Conservation (phyloP, 2,329 filamentous ascomycete species). For the Ophiocordyceps robertsii region DNA sequence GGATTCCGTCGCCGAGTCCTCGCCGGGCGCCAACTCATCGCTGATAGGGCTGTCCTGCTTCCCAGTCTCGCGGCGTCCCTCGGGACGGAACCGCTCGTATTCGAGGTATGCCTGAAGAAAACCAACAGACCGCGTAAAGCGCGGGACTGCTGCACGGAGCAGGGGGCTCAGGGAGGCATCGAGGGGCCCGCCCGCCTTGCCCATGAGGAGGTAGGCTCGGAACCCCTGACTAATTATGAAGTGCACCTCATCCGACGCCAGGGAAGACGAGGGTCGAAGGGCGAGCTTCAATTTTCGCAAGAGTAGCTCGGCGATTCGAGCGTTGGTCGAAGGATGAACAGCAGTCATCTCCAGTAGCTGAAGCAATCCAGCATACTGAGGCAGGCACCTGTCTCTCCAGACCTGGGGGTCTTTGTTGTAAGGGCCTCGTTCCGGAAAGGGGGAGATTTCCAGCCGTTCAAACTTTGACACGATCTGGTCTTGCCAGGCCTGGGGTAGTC, state of each 20-base stretch:
- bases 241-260: conserved; percentile 48
- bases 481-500: conserved; percentile 56
- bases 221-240: conserved; percentile 69
- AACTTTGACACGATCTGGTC: conserved; percentile 60
- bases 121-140: conserved; percentile 51
- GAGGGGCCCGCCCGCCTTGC: conserved; percentile 39
- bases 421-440: conserved; percentile 49
- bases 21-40: conserved; percentile 29
- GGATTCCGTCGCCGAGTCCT: conserved; percentile 47
- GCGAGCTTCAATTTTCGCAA: conserved; percentile 53
- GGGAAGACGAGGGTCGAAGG: conserved; percentile 43
- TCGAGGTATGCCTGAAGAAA: conserved; percentile 50
- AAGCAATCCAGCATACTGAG: conserved; percentile 55
- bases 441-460: conserved; percentile 47
- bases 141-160: conserved; percentile 50
- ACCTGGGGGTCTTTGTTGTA: conserved; percentile 48
- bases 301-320: conserved; percentile 51
- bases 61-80: conserved; percentile 4
- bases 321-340: conserved; percentile 52
- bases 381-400: conserved; percentile 50
- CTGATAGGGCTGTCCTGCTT: conserved; percentile 22
- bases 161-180: conserved; percentile 50
- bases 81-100: conserved; percentile 32
- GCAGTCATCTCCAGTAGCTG: conserved; percentile 47
- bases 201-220: conserved; percentile 56